Evolutionary conservation across 163 green algal species (phyloP), one percentile per base, ranked within the genome.

Genomic region (Scenedesmus sp.): DNA sequence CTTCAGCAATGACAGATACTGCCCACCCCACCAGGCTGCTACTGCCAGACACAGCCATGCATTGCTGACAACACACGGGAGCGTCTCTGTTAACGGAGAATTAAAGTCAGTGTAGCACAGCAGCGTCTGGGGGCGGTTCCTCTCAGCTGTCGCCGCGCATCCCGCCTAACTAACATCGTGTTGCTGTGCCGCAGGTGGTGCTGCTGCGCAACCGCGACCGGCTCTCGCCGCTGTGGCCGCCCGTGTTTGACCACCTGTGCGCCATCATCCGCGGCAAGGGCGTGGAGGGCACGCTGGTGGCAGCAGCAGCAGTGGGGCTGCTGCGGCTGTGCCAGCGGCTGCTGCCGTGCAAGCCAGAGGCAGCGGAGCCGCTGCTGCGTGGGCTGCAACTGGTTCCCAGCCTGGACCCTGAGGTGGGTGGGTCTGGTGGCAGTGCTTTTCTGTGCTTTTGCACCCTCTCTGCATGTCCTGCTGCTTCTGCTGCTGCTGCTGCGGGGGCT

Each of bases 201-300:
- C 95, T 98, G 82, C 93, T 99, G 89, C 95, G 97, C 86, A 99
- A 99, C 94, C 93, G 98, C 2, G 98, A 99, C 92, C 96, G 98
- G 52, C 93, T 90, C 94, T 94, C 88, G 13, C 84, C 93, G 34
- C 92, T 96, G 73, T 96, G 94, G 94, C 94, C 93, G 56, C 90
- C 91, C 0, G 95, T 94, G 23, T 95, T 94, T 57, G 94, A 95
- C 13, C 93, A 96, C 89, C 93, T 96, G 60, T 60, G 81, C 12
- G 57, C 60, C 59, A 88, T 93, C 90, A 93, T 93, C 52, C 60
- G 86, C 8, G 91, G 87, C 56, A 92, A 92, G 70, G 81, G 88
- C 0, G 87, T 88, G 16, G 96, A 95, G 52, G 26, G 57, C 59
- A 88, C 93, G 57, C 88, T 97, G 86, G 96, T 98, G 52, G 94